phyloP scores from a whole-genome alignment of 75 land plant genomes.

The Sequoiadendron giganteum region DNA sequence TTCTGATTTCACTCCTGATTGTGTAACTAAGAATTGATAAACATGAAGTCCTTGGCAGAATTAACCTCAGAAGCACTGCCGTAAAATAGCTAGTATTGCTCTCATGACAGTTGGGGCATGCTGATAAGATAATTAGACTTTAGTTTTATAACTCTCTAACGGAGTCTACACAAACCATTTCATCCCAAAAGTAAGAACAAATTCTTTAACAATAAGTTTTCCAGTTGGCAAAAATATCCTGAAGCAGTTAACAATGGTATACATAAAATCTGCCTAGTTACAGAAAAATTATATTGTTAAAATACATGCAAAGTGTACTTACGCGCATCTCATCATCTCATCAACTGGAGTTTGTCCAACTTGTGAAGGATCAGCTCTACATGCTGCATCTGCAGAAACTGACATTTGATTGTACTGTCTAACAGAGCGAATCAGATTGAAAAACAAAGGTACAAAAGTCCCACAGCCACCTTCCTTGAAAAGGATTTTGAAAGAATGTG shows the following conservation, averaged over 20 bases:
- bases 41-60: not conserved
- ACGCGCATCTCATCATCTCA: conserved; percentile 95
- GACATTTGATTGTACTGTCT: conserved; percentile 53
- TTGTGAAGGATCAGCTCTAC: conserved; percentile 75
- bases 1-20: not conserved
- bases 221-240: not conserved
- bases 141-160: not conserved
- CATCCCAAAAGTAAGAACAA: not conserved
- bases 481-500: conserved; percentile 87
- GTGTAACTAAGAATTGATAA: not conserved
- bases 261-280: not conserved
- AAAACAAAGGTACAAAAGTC: conserved; percentile 90
- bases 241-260: not conserved
- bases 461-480: conserved; percentile 99
- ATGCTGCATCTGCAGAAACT: conserved; percentile 25
- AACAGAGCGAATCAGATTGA: conserved; percentile 64
- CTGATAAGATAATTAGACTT: not conserved
- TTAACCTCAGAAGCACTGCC: not conserved
- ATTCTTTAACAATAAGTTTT: not conserved
- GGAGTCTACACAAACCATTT: not conserved
- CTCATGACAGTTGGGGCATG: not conserved
- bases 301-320: conserved; percentile 26
- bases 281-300: not conserved
- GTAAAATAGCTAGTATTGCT: not conserved
- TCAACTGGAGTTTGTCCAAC: conserved; percentile 82